phyloP scores from a whole-genome alignment of 2,329 filamentous ascomycete species.

The Drechmeria coniospora region DNA sequence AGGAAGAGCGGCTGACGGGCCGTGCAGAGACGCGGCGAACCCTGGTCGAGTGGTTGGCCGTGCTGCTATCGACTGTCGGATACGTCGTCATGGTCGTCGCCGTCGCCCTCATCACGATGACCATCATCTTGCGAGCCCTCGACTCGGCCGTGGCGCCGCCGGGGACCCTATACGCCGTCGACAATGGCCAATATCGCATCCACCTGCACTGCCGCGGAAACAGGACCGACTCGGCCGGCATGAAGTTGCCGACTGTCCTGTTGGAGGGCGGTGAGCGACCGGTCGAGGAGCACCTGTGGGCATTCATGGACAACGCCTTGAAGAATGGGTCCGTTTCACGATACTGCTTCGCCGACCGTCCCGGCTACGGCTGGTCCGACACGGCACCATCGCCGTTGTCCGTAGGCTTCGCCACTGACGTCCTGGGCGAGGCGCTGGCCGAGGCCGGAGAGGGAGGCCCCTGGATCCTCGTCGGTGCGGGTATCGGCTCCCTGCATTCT shows the following conservation, averaged over 20 bases:
- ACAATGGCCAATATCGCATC: constrained; percentile 70
- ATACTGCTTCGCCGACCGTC: constrained; percentile 93
- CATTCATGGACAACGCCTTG: constrained; percentile 61
- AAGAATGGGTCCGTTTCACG: constrained; percentile 69
- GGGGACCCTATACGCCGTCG: constrained; percentile 65
- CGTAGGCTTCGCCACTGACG: constrained; percentile 83
- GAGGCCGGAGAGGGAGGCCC: constrained; percentile 70
- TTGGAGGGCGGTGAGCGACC: constrained; percentile 72
- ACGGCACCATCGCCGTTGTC: constrained; percentile 88
- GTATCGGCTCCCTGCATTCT: constrained; percentile 75
- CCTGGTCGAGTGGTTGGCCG: constrained; percentile 68
- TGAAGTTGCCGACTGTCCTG: constrained; percentile 59
- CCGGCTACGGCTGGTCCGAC: constrained; percentile 75
- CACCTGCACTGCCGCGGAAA: constrained; percentile 76
- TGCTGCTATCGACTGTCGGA: constrained; percentile 58
- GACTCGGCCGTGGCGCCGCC: constrained; percentile 61
- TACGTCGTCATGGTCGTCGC: constrained; percentile 54
- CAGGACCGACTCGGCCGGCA: constrained; percentile 35
- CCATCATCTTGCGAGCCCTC: constrained; percentile 61
- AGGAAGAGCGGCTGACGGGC: constrained; percentile 84
- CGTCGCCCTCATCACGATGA: constrained; percentile 61
- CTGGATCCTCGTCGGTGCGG: constrained; percentile 76
- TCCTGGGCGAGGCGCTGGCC: constrained; percentile 71
- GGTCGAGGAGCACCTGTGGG: constrained; percentile 63
- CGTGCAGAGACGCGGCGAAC: constrained; percentile 73